Base-by-base conservation (phyloP, 78 protist genomes). In the Guillardia theta region DNA sequence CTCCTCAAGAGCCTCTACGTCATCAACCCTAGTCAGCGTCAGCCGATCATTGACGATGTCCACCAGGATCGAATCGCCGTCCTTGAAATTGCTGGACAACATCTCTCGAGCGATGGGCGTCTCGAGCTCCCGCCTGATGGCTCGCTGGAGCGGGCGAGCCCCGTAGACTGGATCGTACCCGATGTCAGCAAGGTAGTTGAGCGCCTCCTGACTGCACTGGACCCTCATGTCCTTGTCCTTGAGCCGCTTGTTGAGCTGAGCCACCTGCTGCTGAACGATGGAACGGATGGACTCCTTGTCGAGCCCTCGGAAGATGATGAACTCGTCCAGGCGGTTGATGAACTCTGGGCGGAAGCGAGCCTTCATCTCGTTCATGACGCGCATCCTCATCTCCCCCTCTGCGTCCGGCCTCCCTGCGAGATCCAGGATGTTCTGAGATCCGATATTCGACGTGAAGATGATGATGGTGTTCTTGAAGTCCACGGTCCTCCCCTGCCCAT, bases 271-370 rank as follows among this genome's bases (percentile, higher is more conserved):
- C 12, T 8, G 19, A 83, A 94, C 88, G 94, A 88, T 41, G 83
- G 22, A 24, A 36, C 22, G 9, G 45, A 70, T 24, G 41, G 33
- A 24, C 46, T 33, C 45, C 41, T 18, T 4, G 15, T 24, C 36
- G 36, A 70, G 83, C 45, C 46, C 9, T 4, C 22, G n/a, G 83
- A 70, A 70, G 83, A 70, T 70, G 83, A 70, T 70, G 83, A 22
- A 70, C 83, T 70, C 83, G 41, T 70, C 83, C 64, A 87, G 53
- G 70, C 83, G n/a, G 97, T 99, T 99, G 64, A 99, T 88, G 77
- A 99, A 97, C 95, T 99, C 99, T 21, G 99, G 99, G 33, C 97
- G 83, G 95, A 98, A 98, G 54, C 95, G 96, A 37, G 37, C 43
- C 21, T 95, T 62, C 37, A 96, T 97, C 27, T 70, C 96, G 9